These are phyloP conservation scores for Trypanosomatidae sp. DNA, from an alignment of 208 protist genomes.

Conservation along the genomic window DNA sequence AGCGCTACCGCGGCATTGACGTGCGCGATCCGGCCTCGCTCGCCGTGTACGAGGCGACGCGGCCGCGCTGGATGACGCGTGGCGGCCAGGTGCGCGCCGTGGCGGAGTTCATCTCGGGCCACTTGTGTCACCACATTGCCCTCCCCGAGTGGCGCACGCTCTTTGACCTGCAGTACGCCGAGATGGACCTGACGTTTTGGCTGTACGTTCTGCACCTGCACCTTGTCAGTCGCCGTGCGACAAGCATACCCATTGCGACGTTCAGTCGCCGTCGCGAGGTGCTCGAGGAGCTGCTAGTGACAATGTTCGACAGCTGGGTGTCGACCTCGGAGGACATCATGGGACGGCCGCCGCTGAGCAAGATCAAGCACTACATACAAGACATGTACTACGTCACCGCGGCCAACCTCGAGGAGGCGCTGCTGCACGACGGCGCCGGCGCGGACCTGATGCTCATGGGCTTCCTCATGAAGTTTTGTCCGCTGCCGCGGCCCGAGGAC, in stretches of 20 bases:
- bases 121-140: slow-evolving; percentile 80
- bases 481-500: slow-evolving; percentile 75
- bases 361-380: slow-evolving; percentile 80
- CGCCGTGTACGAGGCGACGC: slow-evolving; percentile 72
- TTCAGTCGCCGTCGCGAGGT: slow-evolving; percentile 82
- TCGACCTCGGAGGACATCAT: slow-evolving; percentile 78
- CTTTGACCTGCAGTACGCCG: slow-evolving; percentile 81
- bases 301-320: slow-evolving; percentile 81
- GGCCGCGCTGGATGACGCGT: slow-evolving; percentile 71
- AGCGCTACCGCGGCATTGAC: slow-evolving; percentile 69
- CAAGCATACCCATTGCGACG: slow-evolving; percentile 73
- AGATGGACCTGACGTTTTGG: slow-evolving; percentile 86
- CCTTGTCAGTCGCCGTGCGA: slow-evolving; percentile 68
- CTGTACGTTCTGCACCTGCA: slow-evolving; percentile 84
- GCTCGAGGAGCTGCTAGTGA: slow-evolving; percentile 74
- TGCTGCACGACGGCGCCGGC: slow-evolving; percentile 66
- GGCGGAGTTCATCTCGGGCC: slow-evolving; percentile 80
- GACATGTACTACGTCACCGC: slow-evolving; percentile 88
- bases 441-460: slow-evolving; percentile 81
- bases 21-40: slow-evolving; percentile 70
- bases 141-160: slow-evolving; percentile 64
- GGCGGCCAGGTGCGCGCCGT: slow-evolving; percentile 73
- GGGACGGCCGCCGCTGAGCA: slow-evolving; percentile 73
- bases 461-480: slow-evolving; percentile 84
- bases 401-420: slow-evolving; percentile 81